These are phyloP conservation scores for Adenanthera pavonina DNA, from an alignment of 306 rosid species.

Conservation along the genomic window DNA sequence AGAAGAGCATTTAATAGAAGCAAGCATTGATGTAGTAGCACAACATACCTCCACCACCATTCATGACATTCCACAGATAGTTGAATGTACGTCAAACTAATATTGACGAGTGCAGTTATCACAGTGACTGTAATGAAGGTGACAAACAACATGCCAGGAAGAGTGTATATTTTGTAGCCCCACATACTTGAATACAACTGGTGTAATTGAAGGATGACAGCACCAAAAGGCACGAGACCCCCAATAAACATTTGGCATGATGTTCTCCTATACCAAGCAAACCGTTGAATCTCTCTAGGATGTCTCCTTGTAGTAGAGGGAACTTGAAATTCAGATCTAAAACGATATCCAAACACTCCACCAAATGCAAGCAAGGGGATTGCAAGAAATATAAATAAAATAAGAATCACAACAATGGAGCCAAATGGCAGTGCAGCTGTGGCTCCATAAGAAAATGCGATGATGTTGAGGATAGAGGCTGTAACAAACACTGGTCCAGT, in stretches of 20 bases:
- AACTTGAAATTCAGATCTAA: conserved; percentile 67
- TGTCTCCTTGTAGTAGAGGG: conserved; percentile 62
- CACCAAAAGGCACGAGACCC: conserved; percentile 71
- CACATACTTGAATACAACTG: conserved; percentile 65
- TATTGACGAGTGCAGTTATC: conserved; percentile 54
- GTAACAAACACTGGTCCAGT: conserved; percentile 71
- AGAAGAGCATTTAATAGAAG: conserved; percentile 7
- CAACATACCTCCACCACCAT: conserved; percentile 78
- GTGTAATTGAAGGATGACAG: conserved; percentile 58
- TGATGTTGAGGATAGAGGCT: conserved; percentile 63
- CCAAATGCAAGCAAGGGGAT: conserved; percentile 87
- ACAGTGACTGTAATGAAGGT: conserved; percentile 51
- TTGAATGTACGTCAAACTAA: conserved; percentile 65
- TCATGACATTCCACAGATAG: conserved; percentile 74
- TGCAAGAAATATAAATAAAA: conserved; percentile 54
- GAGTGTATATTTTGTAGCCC: conserved; percentile 66
- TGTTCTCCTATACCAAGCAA: conserved; percentile 80
- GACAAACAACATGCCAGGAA: conserved; percentile 56
- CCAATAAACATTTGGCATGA: conserved; percentile 80
- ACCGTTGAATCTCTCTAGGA: conserved; percentile 69
- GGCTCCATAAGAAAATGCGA: conserved; percentile 68
- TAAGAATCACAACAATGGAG: conserved; percentile 65
- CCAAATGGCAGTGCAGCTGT: conserved; percentile 80
- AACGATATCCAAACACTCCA: conserved; percentile 69
- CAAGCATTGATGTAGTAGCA: conserved; percentile 9